Evolutionary conservation across 495 filamentous ascomycete species (phyloP).

Genomic region (Lentithecium fluviatile): DNA sequence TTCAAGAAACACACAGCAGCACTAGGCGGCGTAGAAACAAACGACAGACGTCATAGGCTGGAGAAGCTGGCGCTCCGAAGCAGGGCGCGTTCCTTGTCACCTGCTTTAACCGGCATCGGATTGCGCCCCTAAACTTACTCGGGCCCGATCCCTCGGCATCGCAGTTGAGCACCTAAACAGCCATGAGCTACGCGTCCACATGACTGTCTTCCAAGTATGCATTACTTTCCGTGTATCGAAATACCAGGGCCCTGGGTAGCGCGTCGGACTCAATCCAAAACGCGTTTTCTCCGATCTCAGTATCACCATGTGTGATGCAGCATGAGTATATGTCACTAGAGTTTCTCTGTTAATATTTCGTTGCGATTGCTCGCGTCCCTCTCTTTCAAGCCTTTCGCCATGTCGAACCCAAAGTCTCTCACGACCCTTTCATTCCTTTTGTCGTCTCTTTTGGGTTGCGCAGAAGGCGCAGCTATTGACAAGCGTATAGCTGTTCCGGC

Average conservation of each 20-base stretch:
- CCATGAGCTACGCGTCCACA: no score
- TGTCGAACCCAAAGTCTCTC: slow-evolving; percentile 4
- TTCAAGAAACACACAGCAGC: no score
- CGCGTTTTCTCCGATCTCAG: slow-evolving; percentile 8
- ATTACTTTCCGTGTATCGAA: slow-evolving; percentile 6
- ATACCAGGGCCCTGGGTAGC: slow-evolving; percentile 10
- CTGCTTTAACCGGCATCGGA: slow-evolving; percentile 23
- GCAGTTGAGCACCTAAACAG: background rate
- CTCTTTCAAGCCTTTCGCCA: background rate
- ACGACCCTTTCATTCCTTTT: slow-evolving; percentile 5
- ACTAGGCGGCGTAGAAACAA: no score
- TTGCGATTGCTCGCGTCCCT: no score
- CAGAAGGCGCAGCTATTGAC: slow-evolving; percentile 2
- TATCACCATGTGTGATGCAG: background rate
- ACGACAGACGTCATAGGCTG: no score
- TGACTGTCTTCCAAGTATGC: background rate
- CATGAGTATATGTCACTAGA: background rate
- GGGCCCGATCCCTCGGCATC: background rate
- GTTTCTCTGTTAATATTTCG: background rate
- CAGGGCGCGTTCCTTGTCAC: slow-evolving; percentile 13
- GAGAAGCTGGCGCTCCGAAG: no score
- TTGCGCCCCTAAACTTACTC: background rate
- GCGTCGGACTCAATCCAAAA: slow-evolving; percentile 15
- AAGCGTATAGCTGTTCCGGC: slow-evolving; percentile 23
- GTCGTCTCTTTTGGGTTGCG: slow-evolving; percentile 6